Conservation (phyloP, 139 green algal species). For the Penium margaritaceum region DNA sequence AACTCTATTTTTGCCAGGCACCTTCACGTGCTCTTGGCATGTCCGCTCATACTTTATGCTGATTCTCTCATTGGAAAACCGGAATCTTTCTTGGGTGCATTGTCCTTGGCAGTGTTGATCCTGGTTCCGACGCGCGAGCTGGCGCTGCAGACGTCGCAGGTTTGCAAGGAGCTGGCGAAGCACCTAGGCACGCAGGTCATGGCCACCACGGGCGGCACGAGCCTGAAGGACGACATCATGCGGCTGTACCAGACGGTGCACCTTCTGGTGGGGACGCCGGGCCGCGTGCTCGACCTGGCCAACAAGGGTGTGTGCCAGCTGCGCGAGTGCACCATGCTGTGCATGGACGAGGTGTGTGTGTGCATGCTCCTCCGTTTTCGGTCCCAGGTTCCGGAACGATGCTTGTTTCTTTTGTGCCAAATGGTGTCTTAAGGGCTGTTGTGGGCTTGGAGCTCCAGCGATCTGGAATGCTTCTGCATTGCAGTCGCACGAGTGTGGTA, state of each 20-base stretch:
- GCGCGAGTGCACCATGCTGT: constrained; percentile 70
- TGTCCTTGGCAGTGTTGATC: constrained; percentile 70
- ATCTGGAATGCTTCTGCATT: no score
- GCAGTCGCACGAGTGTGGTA: no score
- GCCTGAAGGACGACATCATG: constrained; percentile 97
- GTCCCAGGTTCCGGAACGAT: no score
- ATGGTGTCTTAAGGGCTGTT: no score
- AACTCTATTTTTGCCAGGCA: no score
- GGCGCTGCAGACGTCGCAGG: constrained; percentile 91
- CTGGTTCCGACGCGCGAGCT: constrained; percentile 96
- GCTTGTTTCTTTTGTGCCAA: no score
- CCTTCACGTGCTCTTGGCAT: no score
- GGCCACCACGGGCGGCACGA: constrained; percentile 93
- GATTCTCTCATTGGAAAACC: no score
- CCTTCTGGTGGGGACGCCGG: constrained; percentile 89
- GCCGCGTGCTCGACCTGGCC: constrained; percentile 92
- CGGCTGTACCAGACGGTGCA: constrained; percentile 85
- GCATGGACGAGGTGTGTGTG: constrained; percentile 90
- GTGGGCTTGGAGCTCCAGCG: no score
- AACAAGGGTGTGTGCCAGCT: constrained; percentile 88
- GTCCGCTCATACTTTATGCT: no score
- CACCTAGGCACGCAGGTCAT: constrained; percentile 86
- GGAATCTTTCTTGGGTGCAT: no score
- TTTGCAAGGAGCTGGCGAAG: constrained; percentile 95
- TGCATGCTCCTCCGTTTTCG: no score